Conservation (phyloP, 495 filamentous ascomycete species). For the Penicillium mononematosum region DNA sequence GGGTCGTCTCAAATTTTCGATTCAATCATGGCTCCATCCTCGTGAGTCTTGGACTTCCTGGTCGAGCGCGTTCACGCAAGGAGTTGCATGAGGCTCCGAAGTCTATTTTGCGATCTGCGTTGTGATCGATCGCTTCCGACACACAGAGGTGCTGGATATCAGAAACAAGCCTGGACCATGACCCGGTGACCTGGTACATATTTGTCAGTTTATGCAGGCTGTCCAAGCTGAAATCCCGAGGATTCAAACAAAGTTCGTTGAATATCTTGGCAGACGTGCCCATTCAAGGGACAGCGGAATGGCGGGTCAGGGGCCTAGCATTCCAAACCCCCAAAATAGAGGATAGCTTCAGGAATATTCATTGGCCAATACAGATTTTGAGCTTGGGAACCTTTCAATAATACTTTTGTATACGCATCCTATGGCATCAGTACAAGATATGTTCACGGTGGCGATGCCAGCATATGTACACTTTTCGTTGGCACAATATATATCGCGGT, state of each 20-base stretch:
- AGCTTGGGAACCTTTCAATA: neutral
- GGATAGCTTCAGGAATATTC: neutral
- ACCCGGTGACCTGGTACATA: neutral
- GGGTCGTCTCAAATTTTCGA: neutral
- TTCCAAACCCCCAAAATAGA: neutral
- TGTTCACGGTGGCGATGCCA: neutral
- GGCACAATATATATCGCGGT: neutral
- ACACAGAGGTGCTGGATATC: neutral
- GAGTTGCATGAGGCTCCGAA: too few species aligned
- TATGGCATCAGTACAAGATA: neutral
- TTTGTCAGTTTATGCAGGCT: constrained; percentile 1
- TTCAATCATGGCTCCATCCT: neutral
- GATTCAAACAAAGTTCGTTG: neutral
- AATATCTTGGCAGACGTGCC: neutral
- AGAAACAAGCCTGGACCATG: neutral
- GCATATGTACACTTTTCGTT: neutral
- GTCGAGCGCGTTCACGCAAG: neutral
- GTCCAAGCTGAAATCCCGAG: neutral
- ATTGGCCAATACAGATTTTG: neutral
- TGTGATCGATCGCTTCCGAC: neutral
- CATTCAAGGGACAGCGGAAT: neutral
- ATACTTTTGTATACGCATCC: neutral
- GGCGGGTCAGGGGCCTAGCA: constrained; percentile 1
- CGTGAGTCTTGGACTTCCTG: neutral
- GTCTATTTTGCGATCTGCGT: neutral